These are phyloP conservation scores for Candida schatavii DNA, from an alignment of 805 yeast species.

Conservation along the genomic window DNA sequence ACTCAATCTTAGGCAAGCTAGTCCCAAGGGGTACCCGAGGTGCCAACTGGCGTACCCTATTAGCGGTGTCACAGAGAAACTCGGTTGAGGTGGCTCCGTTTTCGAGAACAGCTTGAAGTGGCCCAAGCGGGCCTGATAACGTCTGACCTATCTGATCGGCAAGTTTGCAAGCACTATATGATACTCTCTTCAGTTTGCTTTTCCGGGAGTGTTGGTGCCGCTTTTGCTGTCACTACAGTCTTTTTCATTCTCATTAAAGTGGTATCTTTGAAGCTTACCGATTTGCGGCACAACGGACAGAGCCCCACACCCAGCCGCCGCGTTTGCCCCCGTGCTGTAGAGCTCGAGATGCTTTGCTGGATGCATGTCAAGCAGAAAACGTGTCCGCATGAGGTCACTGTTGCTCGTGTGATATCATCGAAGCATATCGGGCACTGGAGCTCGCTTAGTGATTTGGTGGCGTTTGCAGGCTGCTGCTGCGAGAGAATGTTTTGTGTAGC, in stretches of 20 bases:
- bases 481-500: constrained; percentile 34
- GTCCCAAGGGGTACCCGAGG: too few relatives aligned
- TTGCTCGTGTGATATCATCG: constrained; percentile 38
- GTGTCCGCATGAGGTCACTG: constrained; percentile 43
- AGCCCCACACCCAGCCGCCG: constrained; percentile 36
- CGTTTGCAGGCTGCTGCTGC: constrained; percentile 18
- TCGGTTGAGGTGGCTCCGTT: too few relatives aligned
- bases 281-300: constrained; percentile 43
- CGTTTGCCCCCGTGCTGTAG: constrained; percentile 42
- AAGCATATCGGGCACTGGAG: constrained; percentile 45
- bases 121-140: too few relatives aligned
- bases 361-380: constrained; percentile 42
- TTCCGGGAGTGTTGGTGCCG: not conserved
- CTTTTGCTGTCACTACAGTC: constrained; percentile 3
- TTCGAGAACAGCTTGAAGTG: too few relatives aligned
- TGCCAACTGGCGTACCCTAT: too few relatives aligned
- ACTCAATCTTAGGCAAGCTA: too few relatives aligned
- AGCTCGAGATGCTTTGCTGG: constrained; percentile 37
- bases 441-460: constrained; percentile 31
- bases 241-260: constrained; percentile 21
- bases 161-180: not conserved
- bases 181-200: not conserved
- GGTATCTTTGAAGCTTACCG: constrained; percentile 37
- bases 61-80: too few relatives aligned
- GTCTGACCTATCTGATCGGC: too few relatives aligned